Base-by-base conservation (phyloP, 2,329 filamentous ascomycete species). In the Sphaerulina vaccinii region DNA sequence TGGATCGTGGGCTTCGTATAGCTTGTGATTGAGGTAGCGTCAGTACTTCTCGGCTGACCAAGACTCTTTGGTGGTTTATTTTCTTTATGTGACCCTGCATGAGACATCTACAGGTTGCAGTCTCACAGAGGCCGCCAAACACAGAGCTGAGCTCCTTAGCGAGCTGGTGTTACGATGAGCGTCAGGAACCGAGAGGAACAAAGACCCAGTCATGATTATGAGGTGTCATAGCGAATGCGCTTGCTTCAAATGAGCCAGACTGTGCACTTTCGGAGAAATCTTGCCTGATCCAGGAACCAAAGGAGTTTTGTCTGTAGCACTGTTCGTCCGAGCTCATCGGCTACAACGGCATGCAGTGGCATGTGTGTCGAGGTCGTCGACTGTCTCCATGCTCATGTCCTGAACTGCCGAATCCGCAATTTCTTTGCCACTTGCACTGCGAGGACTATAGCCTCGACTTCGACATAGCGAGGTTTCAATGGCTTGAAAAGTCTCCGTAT, bases 11-110 rank as follows among this genome's bases (percentile, higher is more conserved):
- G 11, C 15, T 33, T 16, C 21, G 22, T 16, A 11, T 19, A 11
- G 21, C 1, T 36, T 16, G 27, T 39, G 21, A n/a, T 9, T 33
- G 36, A 16, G 19, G 36, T n/a, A 37, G 27, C 23, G 46, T 42
- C 38, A 19, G 13, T 10, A 35, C 6, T 41, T 19, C 27, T n/a
- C 23, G 5, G 38, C 37, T 24, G 23, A 19, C 11, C n/a, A 11
- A 22, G 6, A 19, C 10, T 36, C 32, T 35, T 5, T 22, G 35
- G 22, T 27, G 33, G 9, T 11, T 18, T 19, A 6, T 19, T 33
- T 51, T 40, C 41, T 51, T 45, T 51, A 38, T 51, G 49, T 29
- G 24, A 21, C 40, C 40, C 40, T 45, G 40, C 49, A 51, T 44
- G 7, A 51, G 41, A 51, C 40, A 51, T 39, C 42, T 11, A 37